These are phyloP conservation scores for Stentor coeruleus DNA, from an alignment of 73 alveolate genomes.

Conservation along the genomic window DNA sequence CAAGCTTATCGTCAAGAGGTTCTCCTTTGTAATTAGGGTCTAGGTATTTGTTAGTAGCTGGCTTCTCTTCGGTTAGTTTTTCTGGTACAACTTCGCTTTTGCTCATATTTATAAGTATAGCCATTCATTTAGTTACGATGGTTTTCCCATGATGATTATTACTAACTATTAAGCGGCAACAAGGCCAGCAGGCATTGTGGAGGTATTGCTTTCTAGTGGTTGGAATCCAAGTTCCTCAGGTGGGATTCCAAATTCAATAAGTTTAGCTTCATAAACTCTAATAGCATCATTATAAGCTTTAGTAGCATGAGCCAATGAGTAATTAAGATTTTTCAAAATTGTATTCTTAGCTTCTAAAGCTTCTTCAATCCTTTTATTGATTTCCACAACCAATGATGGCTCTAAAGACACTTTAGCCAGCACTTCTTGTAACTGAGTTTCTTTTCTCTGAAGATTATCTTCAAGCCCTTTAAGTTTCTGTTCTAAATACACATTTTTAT, in stretches of 20 bases:
- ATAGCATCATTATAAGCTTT: conserved; percentile 95
- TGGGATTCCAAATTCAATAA: conserved; percentile 94
- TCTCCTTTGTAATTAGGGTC: conserved; percentile 23
- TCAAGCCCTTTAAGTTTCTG: conserved; percentile 57
- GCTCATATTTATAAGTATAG: not conserved
- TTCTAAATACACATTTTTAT: conserved; percentile 44
- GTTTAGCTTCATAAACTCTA: conserved; percentile 95
- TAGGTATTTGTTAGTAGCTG: not conserved
- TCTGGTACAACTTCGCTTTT: not conserved
- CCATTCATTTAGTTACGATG: no score
- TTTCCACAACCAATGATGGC: conserved; percentile 51
- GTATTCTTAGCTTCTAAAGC: conserved; percentile 77
- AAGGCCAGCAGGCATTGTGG: conserved; percentile 96
- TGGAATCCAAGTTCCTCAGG: conserved; percentile 94
- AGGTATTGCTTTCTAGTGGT: conserved; percentile 82
- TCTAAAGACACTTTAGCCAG: conserved; percentile 54
- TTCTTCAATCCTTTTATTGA: conserved; percentile 66
- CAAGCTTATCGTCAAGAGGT: conserved; percentile 29
- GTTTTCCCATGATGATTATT: no score
- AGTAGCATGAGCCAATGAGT: conserved; percentile 91
- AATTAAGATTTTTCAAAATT: conserved; percentile 72
- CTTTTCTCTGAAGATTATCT: conserved; percentile 53
- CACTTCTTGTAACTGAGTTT: conserved; percentile 47
- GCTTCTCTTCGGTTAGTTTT: not conserved
- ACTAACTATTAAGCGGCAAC: conserved; percentile 89